Evolutionary conservation across 805 yeast species (phyloP), one percentile per base, ranked within the genome.

Genomic region (Ogataea siamensis): DNA sequence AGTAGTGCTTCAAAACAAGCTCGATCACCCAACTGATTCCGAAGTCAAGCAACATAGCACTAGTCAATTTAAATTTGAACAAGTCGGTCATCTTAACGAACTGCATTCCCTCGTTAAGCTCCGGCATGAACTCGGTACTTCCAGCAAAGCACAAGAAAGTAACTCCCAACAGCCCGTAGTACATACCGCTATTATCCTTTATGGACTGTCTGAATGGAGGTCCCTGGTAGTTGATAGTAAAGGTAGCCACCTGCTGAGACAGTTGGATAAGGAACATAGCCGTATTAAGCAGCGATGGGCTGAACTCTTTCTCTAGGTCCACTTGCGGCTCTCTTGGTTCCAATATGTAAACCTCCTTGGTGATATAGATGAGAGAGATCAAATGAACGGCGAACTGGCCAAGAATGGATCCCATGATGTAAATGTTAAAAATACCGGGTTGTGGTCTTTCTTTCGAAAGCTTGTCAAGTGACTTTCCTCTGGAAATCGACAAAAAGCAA

Each of bases 161-260:
- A 49, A 91, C 97, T 50, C 96, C 96, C 24, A 91, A 59, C 40
- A 93, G 73, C 16, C 99, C 99, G 53, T 87, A 91, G 67, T 83
- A 91, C 98, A 93, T 93, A 49, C 97, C 98, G 65, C 82, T 85
- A 67, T 93, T 93, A 62, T 84, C 95, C 37, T 70, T 71, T 53
- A 93, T 83, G 40, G 87, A 78, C 67, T 93, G 96, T 62, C 95
- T 83, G 70, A 93, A 93, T 39, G 99, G 99, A 51, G 84, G 80
- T 39, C 99, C 99, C 68, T 87, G 95, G 65, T 93, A 93, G 67
- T 93, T 93, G 42, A 93, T 96, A 14, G 96, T 96, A 70, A 89
- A 93, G 0, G 99, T 93, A 11, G 97, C 87, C 37, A 93, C 95
- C 64, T 93, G 96, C 70, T 93, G 98, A 13, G 95, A 91, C 55